Evolutionary conservation across 108 stramenopile species (phyloP), one percentile per base, ranked within the genome.

Genomic region (Aurantiochytrium sp.): DNA sequence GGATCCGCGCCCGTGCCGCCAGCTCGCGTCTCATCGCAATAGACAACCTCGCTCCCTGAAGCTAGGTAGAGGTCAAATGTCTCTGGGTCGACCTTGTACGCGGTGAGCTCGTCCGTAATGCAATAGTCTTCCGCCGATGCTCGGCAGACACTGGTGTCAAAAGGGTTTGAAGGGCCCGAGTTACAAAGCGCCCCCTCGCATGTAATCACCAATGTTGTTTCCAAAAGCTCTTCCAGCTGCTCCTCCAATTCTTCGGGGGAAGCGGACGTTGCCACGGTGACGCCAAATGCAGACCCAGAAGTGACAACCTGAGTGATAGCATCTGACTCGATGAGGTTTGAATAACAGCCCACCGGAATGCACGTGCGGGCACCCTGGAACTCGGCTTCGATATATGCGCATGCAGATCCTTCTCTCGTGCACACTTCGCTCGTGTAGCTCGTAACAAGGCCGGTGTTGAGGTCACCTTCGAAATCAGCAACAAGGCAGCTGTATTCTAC

Each of bases 71-170:
- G 19, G 3, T 83, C 76, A 45, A 21, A 83, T 2, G 76, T 83
- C 51, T 21, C 19, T 16, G 76, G 49, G 3, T 83, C 51, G 51
- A 83, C 51, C 25, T 53, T 53, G 51, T 83, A 83, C 45, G 76
- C 76, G 6, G 23, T 83, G 23, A 83, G 51, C 12, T 53, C 23
- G 28, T 83, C 76, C 6, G 76, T 12, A 23, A 83, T 83, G 28
- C 76, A 83, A 23, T 16, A 69, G 51, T 47, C 51, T 12, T 47
- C 25, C 3, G 6, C 45, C 16, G 45, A 47, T 21, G 45, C 76
- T 14, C 76, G 76, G 23, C 76, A 83, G 76, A 83, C 76, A 83
- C 76, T 83, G 14, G 76, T 12, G 49, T 83, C 76, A 35, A 83
- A 83, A 12, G 51, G 45, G 23, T 18, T 83, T 0, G 76, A 10